A percentile compares a stretch with the other conserved stretches of the same genome.
phyloP scores from a whole-genome alignment of 768 basidiomycete genomes.

The Mrakia hoshinonis region DNA sequence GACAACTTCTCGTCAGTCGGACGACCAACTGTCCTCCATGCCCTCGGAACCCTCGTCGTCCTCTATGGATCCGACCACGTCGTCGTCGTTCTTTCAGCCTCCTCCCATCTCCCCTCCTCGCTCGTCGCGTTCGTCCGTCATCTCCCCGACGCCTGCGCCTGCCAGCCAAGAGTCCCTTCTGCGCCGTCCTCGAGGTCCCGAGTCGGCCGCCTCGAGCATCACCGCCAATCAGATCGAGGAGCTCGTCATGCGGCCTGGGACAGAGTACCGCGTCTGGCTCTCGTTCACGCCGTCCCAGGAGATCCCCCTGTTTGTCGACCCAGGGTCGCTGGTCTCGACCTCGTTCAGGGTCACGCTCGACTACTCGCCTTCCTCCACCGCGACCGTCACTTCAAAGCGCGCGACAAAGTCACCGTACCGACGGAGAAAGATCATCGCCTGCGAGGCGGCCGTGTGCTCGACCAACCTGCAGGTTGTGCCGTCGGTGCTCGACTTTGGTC shows the following conservation, averaged over 20 bases:
- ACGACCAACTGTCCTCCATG: not conserved
- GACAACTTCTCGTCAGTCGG: not conserved
- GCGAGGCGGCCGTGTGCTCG: conserved; percentile 35
- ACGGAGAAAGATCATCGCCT: conserved; percentile 33
- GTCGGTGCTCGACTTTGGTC: conserved; percentile 36
- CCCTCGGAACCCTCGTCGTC: conserved; percentile 9
- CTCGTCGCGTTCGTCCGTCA: not conserved
- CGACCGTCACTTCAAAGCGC: not conserved
- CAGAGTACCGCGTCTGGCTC: conserved; percentile 38
- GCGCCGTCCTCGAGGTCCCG: not conserved
- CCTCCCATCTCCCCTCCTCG: not conserved
- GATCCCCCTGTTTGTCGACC: conserved; percentile 26
- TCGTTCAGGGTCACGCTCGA: conserved; percentile 36
- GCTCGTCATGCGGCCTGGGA: conserved; percentile 37
- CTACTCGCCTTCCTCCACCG: conserved; percentile 1
- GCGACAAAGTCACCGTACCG: not conserved
- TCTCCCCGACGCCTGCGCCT: not conserved
- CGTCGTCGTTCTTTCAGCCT: conserved; percentile 8
- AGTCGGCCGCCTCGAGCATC: conserved; percentile 21
- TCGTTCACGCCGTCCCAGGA: conserved; percentile 33
- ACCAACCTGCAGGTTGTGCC: conserved; percentile 34
- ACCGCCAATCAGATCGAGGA: conserved; percentile 39
- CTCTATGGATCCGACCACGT: conserved; percentile 15
- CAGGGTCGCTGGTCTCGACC: conserved; percentile 33
- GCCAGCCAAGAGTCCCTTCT: conserved; percentile 10